Evolutionary conservation across 2,329 filamentous ascomycete species (phyloP), one percentile per base, ranked within the genome.

Genomic region (Mycogone perniciosa): DNA sequence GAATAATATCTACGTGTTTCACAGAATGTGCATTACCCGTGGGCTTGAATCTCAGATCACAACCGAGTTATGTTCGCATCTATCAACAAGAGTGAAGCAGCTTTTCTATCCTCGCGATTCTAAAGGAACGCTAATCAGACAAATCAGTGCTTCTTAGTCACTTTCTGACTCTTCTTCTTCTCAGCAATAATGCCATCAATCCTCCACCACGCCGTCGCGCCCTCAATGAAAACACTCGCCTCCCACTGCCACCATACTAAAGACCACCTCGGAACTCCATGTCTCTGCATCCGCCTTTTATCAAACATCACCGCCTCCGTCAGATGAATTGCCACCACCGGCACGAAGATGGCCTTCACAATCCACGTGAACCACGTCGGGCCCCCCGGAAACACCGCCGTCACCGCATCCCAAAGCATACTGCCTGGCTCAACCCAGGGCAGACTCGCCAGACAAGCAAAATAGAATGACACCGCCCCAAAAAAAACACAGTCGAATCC

Each of bases 311-410:
- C 68, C n/a, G 75, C 69, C 72, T 96, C 92, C 3, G 67, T 52
- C 0, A 74, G 26, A 67, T 96, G 92, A 9, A 89, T 77, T 0
- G 62, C 72, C 1, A 89, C 4, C 51, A 91, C 79, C 1, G 79
- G 72, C 20, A 71, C 59, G 48, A 86, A 71, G 39, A 92, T 70
- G 10, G 70, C 63, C 44, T 77, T 77, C 55, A 85, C 81, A 1
- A 87, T 67, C 64, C 73, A 77, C 55, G 75, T 72, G 59, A 81
- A 85, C 51, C 78, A 77, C 2, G 62, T 64, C 2, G 81, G 75
- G 7, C 88, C 84, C 1, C 73, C 72, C 0, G 83, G 82, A 48
- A 83, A 79, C 37, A 70, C 64, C 7, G 59, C 61, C 31, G 83
- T 70, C 4, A 85, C 62, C 8, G 72, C 56, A 20, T 70, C 62